phyloP scores from a whole-genome alignment of 768 basidiomycete species.

The Lyophyllum shimeji region DNA sequence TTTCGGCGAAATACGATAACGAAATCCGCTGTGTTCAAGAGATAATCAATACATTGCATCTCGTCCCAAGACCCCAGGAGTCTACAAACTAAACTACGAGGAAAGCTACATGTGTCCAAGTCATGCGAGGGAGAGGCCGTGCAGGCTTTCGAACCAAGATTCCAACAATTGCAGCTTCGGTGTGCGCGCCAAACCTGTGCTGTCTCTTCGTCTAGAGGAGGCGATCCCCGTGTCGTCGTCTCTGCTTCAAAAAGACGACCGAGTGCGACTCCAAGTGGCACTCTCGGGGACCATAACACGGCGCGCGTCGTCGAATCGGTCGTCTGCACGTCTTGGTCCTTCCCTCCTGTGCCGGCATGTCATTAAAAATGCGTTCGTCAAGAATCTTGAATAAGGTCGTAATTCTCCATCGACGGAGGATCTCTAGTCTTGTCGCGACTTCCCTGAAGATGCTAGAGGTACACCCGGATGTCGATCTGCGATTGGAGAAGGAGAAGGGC shows the following conservation, averaged over 20 bases:
- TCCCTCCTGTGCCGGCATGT: slow-evolving; percentile 10
- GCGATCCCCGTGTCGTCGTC: background rate
- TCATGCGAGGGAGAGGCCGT: slow-evolving; percentile 2
- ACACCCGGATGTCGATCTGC: slow-evolving; percentile 8
- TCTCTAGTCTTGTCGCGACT: slow-evolving; percentile 21
- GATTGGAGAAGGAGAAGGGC: slow-evolving; percentile 5
- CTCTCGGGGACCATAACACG: slow-evolving; percentile 7
- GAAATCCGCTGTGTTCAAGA: slow-evolving; percentile 1
- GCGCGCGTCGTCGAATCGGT: slow-evolving; percentile 19
- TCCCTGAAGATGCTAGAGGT: slow-evolving; percentile 12
- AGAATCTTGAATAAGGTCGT: slow-evolving; percentile 36
- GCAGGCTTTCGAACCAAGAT: slow-evolving; percentile 15
- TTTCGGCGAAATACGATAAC: slow-evolving; percentile 13
- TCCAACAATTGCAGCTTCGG: slow-evolving; percentile 12
- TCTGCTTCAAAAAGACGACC: slow-evolving; percentile 11
- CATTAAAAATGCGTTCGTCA: slow-evolving; percentile 31
- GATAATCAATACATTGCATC: slow-evolving; percentile 11
- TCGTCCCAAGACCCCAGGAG: slow-evolving; percentile 8
- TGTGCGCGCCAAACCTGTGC: slow-evolving; percentile 5
- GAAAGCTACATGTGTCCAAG: slow-evolving; percentile 10
- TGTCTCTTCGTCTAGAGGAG: slow-evolving; percentile 17
- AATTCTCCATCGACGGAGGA: slow-evolving; percentile 26
- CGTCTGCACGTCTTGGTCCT: slow-evolving; percentile 4
- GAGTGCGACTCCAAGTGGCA: slow-evolving; percentile 12
- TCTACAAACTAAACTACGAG: slow-evolving; percentile 16